Percentiles rank a stretch among this genome's conserved stretches.
Evolutionary conservation across 2,329 filamentous ascomycete species (phyloP).

Genomic region (Grosmannia huntii): DNA sequence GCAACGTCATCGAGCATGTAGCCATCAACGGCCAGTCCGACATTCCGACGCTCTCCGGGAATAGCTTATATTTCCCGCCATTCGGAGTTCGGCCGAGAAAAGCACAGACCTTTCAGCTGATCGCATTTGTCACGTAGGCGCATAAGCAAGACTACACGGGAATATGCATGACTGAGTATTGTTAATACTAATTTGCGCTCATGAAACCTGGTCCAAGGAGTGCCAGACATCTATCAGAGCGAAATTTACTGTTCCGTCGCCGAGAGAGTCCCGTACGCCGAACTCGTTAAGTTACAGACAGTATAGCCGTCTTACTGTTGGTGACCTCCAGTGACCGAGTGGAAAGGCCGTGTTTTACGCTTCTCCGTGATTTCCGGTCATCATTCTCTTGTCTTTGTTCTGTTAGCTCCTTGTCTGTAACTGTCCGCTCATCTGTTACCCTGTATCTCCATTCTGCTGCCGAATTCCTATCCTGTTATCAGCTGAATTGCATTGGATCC

Average conservation of each 20-base stretch:
- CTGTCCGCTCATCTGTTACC: neutral
- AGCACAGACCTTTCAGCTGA: neutral
- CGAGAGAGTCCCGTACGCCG: neutral
- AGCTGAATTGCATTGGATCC: conserved; percentile 1
- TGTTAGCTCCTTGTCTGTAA: neutral
- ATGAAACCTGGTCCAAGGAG: too few relatives aligned
- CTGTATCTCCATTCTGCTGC: too few relatives aligned
- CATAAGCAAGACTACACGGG: neutral
- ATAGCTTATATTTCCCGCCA: too few relatives aligned
- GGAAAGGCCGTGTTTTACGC: neutral
- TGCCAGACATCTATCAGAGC: too few relatives aligned
- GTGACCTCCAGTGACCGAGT: too few relatives aligned
- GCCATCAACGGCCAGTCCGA: neutral
- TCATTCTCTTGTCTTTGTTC: neutral
- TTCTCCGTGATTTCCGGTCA: neutral
- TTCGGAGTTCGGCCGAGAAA: too few relatives aligned
- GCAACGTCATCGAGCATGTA: neutral
- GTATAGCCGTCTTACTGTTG: neutral
- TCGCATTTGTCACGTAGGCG: neutral
- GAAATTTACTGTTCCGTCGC: neutral
- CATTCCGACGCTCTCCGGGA: too few relatives aligned
- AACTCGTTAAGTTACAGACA: neutral
- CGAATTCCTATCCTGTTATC: neutral
- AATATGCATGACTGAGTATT: neutral
- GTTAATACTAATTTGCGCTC: too few relatives aligned